Evolutionary conservation across 352 stramenopile species (phyloP).

Genomic region (Phytophthora lateralis): DNA sequence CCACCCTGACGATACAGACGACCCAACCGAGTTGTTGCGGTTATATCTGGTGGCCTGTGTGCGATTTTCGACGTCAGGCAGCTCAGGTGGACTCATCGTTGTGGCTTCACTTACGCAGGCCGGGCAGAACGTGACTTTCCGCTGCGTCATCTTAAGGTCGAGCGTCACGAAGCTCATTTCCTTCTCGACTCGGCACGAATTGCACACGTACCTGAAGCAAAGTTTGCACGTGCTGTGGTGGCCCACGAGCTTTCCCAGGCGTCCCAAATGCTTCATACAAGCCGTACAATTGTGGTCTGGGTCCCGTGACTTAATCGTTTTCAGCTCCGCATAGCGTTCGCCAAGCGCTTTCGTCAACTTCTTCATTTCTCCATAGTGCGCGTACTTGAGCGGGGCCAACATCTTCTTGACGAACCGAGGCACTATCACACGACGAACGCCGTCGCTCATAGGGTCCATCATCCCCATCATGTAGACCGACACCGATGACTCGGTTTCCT

Average conservation of each 20-base stretch:
- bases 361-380: conserved; percentile 46
- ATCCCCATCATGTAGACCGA: conserved; percentile 44
- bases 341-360: conserved; percentile 42
- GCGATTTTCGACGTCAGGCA: conserved; percentile 16
- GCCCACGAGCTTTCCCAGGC: conserved; percentile 20
- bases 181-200: conserved; percentile 30
- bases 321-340: conserved; percentile 23
- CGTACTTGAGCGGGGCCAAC: conserved; percentile 35
- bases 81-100: conserved; percentile 11
- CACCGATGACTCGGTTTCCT: conserved; percentile 30
- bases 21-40: conserved; percentile 22
- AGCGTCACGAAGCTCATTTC: conserved; percentile 38
- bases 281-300: conserved; percentile 16
- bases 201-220: conserved; percentile 36
- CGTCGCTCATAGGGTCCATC: conserved; percentile 28
- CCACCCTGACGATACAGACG: conserved; percentile 28
- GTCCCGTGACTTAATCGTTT: conserved; percentile 20
- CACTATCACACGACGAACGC: conserved; percentile 38
- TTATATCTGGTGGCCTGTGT: conserved; percentile 9
- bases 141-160: conserved; percentile 40
- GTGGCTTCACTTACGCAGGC: conserved; percentile 25
- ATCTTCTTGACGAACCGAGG: conserved; percentile 39
- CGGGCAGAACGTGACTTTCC: conserved; percentile 44
- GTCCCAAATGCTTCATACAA: conserved; percentile 29
- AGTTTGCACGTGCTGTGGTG: conserved; percentile 32